These are phyloP conservation scores for Ascochyta lentis DNA, from an alignment of 2,329 filamentous ascomycete species.

Conservation along the genomic window DNA sequence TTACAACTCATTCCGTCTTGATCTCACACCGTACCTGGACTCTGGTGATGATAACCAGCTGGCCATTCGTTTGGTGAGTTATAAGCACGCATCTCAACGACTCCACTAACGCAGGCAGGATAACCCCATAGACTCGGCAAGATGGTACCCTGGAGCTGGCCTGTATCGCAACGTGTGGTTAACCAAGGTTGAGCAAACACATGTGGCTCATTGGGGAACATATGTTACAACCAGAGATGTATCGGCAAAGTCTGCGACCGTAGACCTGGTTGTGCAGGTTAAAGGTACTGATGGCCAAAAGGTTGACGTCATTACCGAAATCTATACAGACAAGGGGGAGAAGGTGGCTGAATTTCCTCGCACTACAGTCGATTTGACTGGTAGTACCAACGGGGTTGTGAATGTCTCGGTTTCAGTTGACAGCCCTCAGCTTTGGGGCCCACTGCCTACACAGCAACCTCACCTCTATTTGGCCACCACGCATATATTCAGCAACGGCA, in stretches of 20 bases:
- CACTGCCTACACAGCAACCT: conserved; percentile 54
- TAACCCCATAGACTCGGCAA: conserved; percentile 54
- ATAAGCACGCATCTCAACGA: too few relatives aligned
- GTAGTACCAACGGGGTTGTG: conserved; percentile 29
- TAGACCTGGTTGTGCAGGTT: conserved; percentile 55
- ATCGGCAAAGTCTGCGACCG: conserved; percentile 53
- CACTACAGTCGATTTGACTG: background rate
- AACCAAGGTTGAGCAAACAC: conserved; percentile 53
- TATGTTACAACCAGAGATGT: conserved; percentile 56
- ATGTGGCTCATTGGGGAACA: conserved; percentile 59
- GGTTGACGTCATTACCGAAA: conserved; percentile 52
- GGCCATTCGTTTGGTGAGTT: conserved; percentile 52
- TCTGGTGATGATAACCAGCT: conserved; percentile 48
- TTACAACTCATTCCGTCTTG: conserved; percentile 58
- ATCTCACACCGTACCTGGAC: conserved; percentile 53
- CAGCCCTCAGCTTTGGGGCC: conserved; percentile 59
- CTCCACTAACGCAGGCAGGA: conserved; percentile 37
- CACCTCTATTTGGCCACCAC: conserved; percentile 59
- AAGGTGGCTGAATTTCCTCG: background rate
- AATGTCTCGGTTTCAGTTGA: conserved; percentile 45
- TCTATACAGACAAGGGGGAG: conserved; percentile 47
- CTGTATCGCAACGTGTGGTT: conserved; percentile 64
- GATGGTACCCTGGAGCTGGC: conserved; percentile 62
- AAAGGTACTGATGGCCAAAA: conserved; percentile 40
- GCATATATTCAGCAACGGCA: conserved; percentile 34